Evolutionary conservation across 1,284 basidiomycete genomes (phyloP).

Genomic region (Ganoderma leucocontextum): DNA sequence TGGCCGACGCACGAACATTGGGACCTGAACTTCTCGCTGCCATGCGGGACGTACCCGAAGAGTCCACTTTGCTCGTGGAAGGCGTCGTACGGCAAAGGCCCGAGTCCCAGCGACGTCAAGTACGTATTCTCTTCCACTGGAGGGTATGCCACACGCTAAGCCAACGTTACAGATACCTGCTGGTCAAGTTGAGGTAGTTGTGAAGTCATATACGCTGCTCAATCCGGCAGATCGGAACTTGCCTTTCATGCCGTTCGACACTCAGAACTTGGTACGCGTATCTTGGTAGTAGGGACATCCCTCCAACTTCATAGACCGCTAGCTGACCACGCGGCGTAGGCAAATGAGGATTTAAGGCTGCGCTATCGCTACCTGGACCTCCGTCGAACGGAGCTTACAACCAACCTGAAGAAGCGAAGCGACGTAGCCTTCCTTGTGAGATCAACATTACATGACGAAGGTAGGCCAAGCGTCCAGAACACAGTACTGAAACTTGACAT

Average conservation of each 20-base stretch:
- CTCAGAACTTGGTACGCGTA: constrained; percentile 70
- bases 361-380: constrained; percentile 91
- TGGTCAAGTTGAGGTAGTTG: constrained; percentile 84
- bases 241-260: constrained; percentile 86
- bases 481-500: constrained; percentile 17
- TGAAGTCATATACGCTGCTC: constrained; percentile 76
- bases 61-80: constrained; percentile 79
- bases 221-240: constrained; percentile 78
- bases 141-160: neutral
- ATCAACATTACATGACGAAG: constrained; percentile 76
- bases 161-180: constrained; percentile 41
- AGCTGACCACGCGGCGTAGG: constrained; percentile 50
- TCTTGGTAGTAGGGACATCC: constrained; percentile 23
- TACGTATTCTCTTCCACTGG: constrained; percentile 27
- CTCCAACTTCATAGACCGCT: neutral
- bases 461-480: constrained; percentile 47
- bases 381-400: constrained; percentile 74
- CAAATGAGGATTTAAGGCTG: constrained; percentile 86
- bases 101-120: constrained; percentile 59
- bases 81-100: constrained; percentile 77
- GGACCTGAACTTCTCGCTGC: constrained; percentile 46
- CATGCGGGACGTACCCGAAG: constrained; percentile 72
- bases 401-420: constrained; percentile 84
- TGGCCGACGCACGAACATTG: constrained; percentile 54
- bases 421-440: constrained; percentile 83